Conservation (phyloP, 805 yeast species). For the Metschnikowia noctiluminum region DNA sequence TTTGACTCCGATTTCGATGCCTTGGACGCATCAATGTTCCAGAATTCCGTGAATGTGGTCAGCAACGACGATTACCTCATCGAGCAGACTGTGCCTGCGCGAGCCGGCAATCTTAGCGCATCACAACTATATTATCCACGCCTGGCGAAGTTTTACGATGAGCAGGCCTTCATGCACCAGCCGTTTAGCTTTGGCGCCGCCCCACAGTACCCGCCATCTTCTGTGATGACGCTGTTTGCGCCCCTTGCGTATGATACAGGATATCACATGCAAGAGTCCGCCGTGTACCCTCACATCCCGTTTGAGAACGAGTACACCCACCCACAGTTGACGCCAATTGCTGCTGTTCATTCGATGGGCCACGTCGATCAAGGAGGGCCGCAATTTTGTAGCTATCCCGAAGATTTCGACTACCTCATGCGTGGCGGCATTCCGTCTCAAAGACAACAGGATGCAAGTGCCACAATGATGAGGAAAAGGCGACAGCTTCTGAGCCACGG, state of each 20-base stretch:
- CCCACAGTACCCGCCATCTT: constrained; percentile 6
- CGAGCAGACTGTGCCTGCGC: constrained; percentile 49
- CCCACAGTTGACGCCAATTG: constrained; percentile 8
- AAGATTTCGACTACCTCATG: constrained; percentile 9
- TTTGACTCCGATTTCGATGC: constrained; percentile 20
- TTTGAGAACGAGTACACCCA: constrained; percentile 12
- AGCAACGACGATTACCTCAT: constrained; percentile 47
- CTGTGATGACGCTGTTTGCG: constrained; percentile 10
- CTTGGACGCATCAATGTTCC: constrained; percentile 21
- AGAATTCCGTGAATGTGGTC: constrained; percentile 27
- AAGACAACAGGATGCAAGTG: constrained; percentile 32
- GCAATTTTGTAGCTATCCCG: constrained; percentile 6
- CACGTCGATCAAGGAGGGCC: constrained; percentile 7
- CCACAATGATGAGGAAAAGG: constrained; percentile 33
- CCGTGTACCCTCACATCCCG: constrained; percentile 8
- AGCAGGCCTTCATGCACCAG: constrained; percentile 7
- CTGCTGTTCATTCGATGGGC: constrained; percentile 6
- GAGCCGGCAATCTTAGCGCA: constrained; percentile 1
- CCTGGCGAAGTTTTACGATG: constrained; percentile 17
- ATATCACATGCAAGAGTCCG: constrained; percentile 4
- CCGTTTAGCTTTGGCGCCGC: constrained; percentile 6
- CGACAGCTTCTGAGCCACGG: constrained; percentile 20
- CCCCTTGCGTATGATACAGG: constrained; percentile 7
- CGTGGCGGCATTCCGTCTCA: constrained; percentile 18
- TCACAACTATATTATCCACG: constrained; percentile 26